Evolutionary conservation across 2,329 filamentous ascomycete species (phyloP), one percentile per base, ranked within the genome.

Genomic region (Raffaelea albimanens): DNA sequence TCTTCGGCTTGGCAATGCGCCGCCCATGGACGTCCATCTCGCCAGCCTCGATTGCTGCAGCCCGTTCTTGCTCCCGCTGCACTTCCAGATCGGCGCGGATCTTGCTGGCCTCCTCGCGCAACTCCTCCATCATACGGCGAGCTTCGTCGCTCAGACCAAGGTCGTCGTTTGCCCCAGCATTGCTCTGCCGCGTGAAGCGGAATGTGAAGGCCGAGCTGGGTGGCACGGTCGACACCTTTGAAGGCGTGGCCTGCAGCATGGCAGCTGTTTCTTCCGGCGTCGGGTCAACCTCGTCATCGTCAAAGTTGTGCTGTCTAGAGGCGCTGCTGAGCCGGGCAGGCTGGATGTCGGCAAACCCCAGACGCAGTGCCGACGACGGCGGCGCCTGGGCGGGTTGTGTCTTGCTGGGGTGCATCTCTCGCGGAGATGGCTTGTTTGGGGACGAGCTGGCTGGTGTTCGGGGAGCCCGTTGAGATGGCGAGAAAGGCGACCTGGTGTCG

Each of bases 351-450:
- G 79, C 78, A 64, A 96, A 95, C 16, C 90, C 90, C 20, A 95
- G 74, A 58, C 85, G 80, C 40, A 93, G 72, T 5, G 85, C 88
- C 11, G 89, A 88, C 22, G 93, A 89, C 2, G 84, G 78, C 40
- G 86, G 72, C 46, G 85, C 86, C 52, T 81, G 84, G 20, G 85
- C 90, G 54, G 78, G 75, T 49, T 93, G 87, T 48, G 80, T 78
- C 61, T 85, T 86, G 68, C 85, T 86, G 9, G 91, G 91, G 61
- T 96, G 90, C 90, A 96, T 96, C 63, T 95, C 89, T 50, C 82
- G 80, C 53, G 75, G 75, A 43, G 83, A 71, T 21, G 87, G 85
- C 67, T 85, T 84, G 55, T 84, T 69, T 5, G 80, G 75, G 4
- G 80, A 80, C 14, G 74, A 76, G 36, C 78, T 78, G 38, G 72